Evolutionary conservation across 2,329 filamentous ascomycete species (phyloP).

Genomic region (Cladophialophora bantiana): DNA sequence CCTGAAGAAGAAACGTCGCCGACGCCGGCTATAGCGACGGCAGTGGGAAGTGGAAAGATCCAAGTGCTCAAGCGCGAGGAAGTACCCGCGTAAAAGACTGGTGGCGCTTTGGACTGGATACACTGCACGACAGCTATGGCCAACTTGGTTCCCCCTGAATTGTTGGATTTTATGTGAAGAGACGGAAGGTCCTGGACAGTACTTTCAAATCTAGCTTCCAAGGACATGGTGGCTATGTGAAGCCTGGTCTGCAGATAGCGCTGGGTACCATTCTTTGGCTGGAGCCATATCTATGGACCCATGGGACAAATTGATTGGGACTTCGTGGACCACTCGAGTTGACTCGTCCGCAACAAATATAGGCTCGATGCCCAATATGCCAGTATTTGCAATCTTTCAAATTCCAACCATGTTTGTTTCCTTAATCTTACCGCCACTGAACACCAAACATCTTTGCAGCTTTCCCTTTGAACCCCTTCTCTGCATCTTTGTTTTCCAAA

Average conservation of each 20-base stretch:
- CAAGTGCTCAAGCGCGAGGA: slow-evolving; percentile 56
- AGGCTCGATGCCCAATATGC: neutral
- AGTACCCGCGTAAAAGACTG: slow-evolving; percentile 37
- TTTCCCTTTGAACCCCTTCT: slow-evolving; percentile 47
- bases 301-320: neutral
- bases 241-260: neutral
- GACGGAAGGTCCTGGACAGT: neutral
- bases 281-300: neutral
- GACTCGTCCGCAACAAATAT: neutral
- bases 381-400: neutral
- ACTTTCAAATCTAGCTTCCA: neutral
- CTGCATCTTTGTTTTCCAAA: slow-evolving; percentile 54
- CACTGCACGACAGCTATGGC: neutral
- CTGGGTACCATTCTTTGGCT: neutral
- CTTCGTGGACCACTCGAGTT: neutral
- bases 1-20: slow-evolving; percentile 39
- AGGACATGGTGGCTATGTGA: neutral
- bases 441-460: slow-evolving; percentile 60
- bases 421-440: slow-evolving; percentile 49
- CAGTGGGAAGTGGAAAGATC: slow-evolving; percentile 50
- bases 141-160: neutral
- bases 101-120: neutral
- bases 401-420: neutral
- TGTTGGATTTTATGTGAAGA: neutral
- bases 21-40: slow-evolving; percentile 41